phyloP scores from a whole-genome alignment of 139 green algal genomes.

The Nannochloris sp. region DNA sequence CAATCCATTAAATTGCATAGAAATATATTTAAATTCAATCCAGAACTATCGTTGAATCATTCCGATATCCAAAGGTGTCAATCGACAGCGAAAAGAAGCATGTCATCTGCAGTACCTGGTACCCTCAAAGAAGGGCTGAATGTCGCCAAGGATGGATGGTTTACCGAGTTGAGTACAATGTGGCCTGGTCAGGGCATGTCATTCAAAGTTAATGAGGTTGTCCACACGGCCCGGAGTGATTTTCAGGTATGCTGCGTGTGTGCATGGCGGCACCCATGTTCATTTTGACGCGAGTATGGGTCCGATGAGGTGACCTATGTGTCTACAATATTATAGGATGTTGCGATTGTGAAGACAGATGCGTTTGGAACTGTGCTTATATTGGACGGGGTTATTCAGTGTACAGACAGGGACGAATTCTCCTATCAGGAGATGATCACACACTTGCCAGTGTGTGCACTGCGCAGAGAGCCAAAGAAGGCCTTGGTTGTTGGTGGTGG shows the following conservation, averaged over 20 bases:
- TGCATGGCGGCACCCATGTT: neutral
- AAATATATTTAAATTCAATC: no score
- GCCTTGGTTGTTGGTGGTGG: slow-evolving; percentile 95
- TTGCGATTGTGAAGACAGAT: slow-evolving; percentile 69
- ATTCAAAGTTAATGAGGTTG: slow-evolving; percentile 78
- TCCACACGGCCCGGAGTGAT: slow-evolving; percentile 74
- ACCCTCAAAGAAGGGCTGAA: slow-evolving; percentile 10
- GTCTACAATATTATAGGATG: slow-evolving; percentile 49
- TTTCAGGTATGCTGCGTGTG: slow-evolving; percentile 71
- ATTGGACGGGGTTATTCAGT: slow-evolving; percentile 96
- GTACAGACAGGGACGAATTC: slow-evolving; percentile 91
- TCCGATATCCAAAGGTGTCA: no score
- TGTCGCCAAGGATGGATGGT: slow-evolving; percentile 71
- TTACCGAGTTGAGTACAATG: slow-evolving; percentile 75
- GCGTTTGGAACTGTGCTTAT: slow-evolving; percentile 88
- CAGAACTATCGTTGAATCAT: no score
- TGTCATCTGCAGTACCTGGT: slow-evolving; percentile 1
- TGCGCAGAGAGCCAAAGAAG: slow-evolving; percentile 37
- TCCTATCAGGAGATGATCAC: slow-evolving; percentile 97
- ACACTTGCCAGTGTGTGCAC: slow-evolving; percentile 81
- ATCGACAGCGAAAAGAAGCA: neutral
- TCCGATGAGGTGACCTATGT: neutral
- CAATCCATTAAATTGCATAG: no score
- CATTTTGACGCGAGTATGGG: neutral
- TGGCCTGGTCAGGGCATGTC: slow-evolving; percentile 91